Evolutionary conservation across 306 rosid genomes (phyloP), one percentile per base, ranked within the genome.

Genomic region (Inga leiocalycina): DNA sequence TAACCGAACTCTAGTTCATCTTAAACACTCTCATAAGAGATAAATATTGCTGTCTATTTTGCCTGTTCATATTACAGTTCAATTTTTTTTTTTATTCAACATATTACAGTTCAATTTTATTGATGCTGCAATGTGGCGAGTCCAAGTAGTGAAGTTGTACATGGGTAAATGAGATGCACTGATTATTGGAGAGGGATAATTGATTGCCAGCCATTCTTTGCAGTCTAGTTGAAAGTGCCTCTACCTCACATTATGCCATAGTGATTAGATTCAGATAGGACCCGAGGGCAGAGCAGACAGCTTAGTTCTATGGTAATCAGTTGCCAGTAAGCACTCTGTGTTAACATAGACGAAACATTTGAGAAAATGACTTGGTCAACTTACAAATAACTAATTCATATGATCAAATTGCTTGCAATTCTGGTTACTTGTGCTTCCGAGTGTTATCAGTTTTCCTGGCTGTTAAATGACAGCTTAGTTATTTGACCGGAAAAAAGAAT

Each of bases 341-440:
- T 39, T 39, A 5, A 19, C 44, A 6, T 3, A 4, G 16, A 7
- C 74, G 43, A 74, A 62, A 35, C 44, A 17, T 62, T 22, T 77
- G 66, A 46, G 67, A 27, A 41, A 61, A 19, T 49, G 20, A 32
- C 16, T 62, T 51, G 77, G 46, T 22, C 56, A 44, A 45, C 35
- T 7, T 30, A 67, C 51, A 49, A 43, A 59, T 81, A 22, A 41
- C 73, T 66, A 46, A 49, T 77, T 73, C 82, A 66, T 86, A 37
- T 61, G 70, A 83, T 49, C 49, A 3, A 49, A 51, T 65, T 65
- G 74, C 64, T 74, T 76, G 49, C 67, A 46, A 71, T 66, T 5
- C 61, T 54, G 59, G 48, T 37, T 64, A 74, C 17, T 51, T 46
- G 71, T 79, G 73, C 76, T 79, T 22, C 41, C 11, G 4, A 80